A percentile compares a stretch with the other conserved stretches of the same genome.
phyloP scores from a whole-genome alignment of 805 yeast species.

The Candida ovalis region DNA sequence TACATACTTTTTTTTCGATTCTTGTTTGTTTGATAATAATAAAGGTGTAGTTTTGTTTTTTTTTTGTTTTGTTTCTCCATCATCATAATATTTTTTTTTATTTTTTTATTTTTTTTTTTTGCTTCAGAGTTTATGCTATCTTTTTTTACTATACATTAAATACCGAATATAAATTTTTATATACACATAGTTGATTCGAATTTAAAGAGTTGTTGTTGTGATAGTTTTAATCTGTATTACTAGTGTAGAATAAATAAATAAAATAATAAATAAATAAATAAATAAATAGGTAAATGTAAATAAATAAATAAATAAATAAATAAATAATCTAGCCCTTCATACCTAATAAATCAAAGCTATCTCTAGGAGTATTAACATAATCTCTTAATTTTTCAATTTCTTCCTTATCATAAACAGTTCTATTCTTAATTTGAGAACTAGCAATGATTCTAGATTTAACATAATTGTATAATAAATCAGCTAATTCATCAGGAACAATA shows the following conservation, averaged over 20 bases:
- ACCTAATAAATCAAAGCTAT: conserved; percentile 30
- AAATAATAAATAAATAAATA: not conserved
- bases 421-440: conserved; percentile 33
- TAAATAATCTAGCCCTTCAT: conserved; percentile 16
- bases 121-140: no score
- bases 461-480: conserved; percentile 45
- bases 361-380: conserved; percentile 34
- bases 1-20: not conserved
- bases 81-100: no score
- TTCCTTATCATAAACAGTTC: conserved; percentile 36
- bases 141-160: not conserved
- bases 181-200: not conserved
- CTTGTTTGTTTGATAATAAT: no score
- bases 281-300: conserved; percentile 1
- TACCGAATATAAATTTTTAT: not conserved
- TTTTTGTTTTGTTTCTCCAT: no score
- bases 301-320: conserved; percentile 1
- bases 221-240: not conserved
- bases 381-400: conserved; percentile 33
- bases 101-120: no score
- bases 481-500: conserved; percentile 52
- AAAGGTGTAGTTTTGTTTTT: no score
- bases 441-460: conserved; percentile 34
- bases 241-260: not conserved
- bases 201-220: no score